Evolutionary conservation across 345 rosid genomes (phyloP).

Genomic region (Acer saccharum): DNA sequence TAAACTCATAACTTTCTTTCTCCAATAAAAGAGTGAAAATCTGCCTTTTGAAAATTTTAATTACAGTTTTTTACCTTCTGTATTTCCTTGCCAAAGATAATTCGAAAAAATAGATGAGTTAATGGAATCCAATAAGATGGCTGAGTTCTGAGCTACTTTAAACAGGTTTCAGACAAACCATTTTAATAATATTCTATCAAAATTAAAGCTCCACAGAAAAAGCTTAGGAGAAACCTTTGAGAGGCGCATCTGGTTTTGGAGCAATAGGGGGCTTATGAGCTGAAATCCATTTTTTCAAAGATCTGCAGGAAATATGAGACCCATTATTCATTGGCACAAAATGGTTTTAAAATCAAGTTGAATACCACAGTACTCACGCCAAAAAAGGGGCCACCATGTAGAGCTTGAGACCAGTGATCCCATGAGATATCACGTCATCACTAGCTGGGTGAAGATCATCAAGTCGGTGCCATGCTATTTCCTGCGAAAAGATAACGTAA

Average conservation of each 20-base stretch:
- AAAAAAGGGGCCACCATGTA: slow-evolving; percentile 98
- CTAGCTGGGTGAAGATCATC: slow-evolving; percentile 86
- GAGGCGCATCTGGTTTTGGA: slow-evolving; percentile 64
- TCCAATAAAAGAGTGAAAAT: background rate
- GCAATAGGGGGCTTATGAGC: slow-evolving; percentile 57
- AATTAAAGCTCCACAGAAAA: slow-evolving; percentile 14
- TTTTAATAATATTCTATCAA: background rate
- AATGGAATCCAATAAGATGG: background rate
- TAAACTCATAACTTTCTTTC: background rate
- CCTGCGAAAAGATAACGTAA: slow-evolving; percentile 51
- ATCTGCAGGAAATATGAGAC: slow-evolving; percentile 46
- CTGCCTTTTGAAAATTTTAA: background rate
- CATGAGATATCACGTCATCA: slow-evolving; percentile 81
- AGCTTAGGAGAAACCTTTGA: slow-evolving; percentile 51
- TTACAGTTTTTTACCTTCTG: background rate
- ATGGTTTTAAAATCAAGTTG: background rate
- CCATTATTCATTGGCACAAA: background rate
- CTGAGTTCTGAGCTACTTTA: background rate
- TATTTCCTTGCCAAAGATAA: background rate
- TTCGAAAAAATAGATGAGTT: background rate
- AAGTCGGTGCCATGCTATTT: slow-evolving; percentile 91
- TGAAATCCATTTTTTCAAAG: slow-evolving; percentile 73
- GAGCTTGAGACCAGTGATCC: slow-evolving; percentile 83
- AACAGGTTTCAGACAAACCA: background rate
- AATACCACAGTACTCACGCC: slow-evolving; percentile 52